Evolutionary conservation across 371 early-diverging fungal species (phyloP).

Genomic region (Dichotomocladium elegans): DNA sequence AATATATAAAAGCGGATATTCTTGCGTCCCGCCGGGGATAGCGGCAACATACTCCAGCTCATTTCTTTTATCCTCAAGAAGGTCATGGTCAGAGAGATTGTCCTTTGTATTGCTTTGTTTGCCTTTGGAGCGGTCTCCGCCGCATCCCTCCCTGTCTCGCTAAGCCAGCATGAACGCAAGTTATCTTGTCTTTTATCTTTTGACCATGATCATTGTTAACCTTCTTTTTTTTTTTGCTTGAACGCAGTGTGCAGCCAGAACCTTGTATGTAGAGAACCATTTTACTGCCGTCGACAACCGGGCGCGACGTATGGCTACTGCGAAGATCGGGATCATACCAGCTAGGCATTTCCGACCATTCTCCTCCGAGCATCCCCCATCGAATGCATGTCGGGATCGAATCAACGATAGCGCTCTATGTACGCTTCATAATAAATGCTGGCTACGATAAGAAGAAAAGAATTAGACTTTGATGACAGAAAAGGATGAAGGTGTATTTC

Average conservation of each 20-base stretch:
- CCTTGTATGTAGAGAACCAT: slow-evolving; percentile 20
- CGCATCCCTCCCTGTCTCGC: slow-evolving; percentile 7
- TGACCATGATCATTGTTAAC: too few relatives aligned
- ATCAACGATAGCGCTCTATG: neutral
- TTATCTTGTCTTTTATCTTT: neutral
- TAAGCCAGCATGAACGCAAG: slow-evolving; percentile 14
- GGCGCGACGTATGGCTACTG: slow-evolving; percentile 27
- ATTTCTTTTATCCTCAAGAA: slow-evolving; percentile 1
- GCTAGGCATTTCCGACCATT: neutral
- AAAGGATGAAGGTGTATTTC: too few relatives aligned
- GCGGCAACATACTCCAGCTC: too few relatives aligned
- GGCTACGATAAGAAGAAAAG: too few relatives aligned
- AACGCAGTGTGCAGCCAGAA: slow-evolving; percentile 38
- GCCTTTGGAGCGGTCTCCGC: neutral
- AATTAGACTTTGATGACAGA: too few relatives aligned
- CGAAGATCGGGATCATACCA: slow-evolving; percentile 20
- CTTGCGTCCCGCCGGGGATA: too few relatives aligned
- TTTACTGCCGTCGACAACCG: slow-evolving; percentile 30
- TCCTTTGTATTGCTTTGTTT: neutral
- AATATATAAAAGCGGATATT: neutral
- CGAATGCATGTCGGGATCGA: neutral
- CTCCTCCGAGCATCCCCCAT: neutral
- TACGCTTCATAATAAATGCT: too few relatives aligned
- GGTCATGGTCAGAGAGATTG: neutral
- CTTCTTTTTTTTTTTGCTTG: too few relatives aligned